phyloP scores from a whole-genome alignment of 2,329 filamentous ascomycete species.

The Pyricularia sp. region DNA sequence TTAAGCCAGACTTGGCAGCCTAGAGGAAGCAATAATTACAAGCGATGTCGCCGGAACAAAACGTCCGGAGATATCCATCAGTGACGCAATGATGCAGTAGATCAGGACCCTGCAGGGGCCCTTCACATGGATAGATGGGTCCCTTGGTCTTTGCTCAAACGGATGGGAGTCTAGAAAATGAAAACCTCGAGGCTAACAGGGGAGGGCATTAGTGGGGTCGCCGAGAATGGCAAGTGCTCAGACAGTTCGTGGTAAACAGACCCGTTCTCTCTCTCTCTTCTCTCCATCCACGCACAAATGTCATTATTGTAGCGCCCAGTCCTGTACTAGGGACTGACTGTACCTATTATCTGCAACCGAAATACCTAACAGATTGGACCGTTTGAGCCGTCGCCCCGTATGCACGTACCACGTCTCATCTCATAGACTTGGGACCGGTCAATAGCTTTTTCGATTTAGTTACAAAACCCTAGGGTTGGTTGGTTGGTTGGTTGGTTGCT shows the following conservation, averaged over 20 bases:
- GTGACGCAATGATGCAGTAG: not conserved
- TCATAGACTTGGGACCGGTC: not conserved
- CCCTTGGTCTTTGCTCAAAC: not conserved
- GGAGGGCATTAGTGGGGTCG: not conserved
- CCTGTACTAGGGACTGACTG: not conserved
- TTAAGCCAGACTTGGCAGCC: not conserved
- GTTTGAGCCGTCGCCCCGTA: not conserved
- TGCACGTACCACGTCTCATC: not conserved
- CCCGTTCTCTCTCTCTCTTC: no score
- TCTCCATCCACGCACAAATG: not conserved
- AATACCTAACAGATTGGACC: not conserved
- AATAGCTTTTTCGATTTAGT: not conserved
- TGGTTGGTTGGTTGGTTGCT: accelerated
- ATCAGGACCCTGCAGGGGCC: not conserved
- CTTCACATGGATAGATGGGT: not conserved
- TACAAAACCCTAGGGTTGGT: no score
- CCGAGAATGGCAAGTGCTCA: not conserved
- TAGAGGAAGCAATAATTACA: not conserved
- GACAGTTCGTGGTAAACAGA: not conserved
- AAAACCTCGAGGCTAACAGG: not conserved
- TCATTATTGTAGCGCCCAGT: not conserved
- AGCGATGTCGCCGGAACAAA: not conserved
- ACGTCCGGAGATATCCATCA: not conserved
- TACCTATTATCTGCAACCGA: not conserved
- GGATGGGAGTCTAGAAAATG: not conserved